These are phyloP conservation scores for Astrocystis sublimbata DNA, from an alignment of 495 filamentous ascomycete species.

Conservation along the genomic window DNA sequence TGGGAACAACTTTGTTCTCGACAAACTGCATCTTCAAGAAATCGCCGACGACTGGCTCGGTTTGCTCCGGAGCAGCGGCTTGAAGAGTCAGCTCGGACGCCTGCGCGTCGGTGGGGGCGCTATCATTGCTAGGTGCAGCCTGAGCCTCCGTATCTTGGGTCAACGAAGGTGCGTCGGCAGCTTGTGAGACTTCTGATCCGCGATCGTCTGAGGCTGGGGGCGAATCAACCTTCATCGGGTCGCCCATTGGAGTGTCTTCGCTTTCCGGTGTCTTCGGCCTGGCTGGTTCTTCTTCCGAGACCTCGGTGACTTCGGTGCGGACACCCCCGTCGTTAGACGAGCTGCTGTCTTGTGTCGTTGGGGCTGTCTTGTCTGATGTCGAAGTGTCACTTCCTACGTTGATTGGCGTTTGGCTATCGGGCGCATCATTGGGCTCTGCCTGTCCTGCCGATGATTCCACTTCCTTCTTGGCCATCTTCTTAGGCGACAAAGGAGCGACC, in stretches of 20 bases:
- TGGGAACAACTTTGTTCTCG: constrained; percentile 89
- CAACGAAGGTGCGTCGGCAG: neutral
- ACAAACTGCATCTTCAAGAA: constrained; percentile 97
- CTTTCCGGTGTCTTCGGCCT: neutral
- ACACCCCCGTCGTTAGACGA: neutral
- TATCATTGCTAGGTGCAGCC: neutral
- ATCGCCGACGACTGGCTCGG: constrained; percentile 90
- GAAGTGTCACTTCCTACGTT: neutral
- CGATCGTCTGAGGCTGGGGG: neutral
- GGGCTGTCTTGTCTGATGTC: neutral
- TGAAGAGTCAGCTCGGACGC: neutral
- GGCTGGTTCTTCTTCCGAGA: neutral
- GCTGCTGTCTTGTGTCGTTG: neutral
- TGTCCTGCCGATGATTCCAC: neutral
- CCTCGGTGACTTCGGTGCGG: constrained; percentile 1
- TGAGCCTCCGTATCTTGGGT: neutral
- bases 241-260: neutral
- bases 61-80: neutral
- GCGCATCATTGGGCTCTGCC: neutral
- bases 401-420: neutral
- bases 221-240: neutral
- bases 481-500: constrained; percentile 53
- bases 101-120: neutral
- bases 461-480: constrained; percentile 32
- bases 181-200: neutral